Evolutionary conservation across 345 rosid species (phyloP).

Genomic region (Euphorbia pulcherrima): DNA sequence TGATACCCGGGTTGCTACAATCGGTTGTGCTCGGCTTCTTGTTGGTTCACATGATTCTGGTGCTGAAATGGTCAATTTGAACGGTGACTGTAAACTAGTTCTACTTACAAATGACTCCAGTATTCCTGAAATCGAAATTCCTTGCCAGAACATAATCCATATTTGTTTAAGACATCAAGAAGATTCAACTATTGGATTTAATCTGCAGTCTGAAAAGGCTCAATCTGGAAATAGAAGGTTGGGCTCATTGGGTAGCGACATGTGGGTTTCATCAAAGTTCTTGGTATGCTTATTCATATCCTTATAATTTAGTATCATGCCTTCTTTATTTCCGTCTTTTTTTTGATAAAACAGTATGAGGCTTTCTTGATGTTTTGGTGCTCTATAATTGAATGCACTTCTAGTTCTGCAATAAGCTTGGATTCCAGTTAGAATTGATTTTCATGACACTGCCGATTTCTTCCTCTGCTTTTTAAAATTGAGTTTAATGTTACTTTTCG

Average conservation of each 20-base stretch:
- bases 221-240: conserved; percentile 26
- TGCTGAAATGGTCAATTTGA: conserved; percentile 25
- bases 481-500: not conserved
- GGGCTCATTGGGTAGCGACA: conserved; percentile 22
- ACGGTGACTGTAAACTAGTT: conserved; percentile 41
- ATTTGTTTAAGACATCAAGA: conserved; percentile 34
- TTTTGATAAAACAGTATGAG: no score
- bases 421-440: not conserved
- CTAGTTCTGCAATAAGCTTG: not conserved
- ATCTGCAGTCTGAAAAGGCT: conserved; percentile 18
- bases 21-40: conserved; percentile 34
- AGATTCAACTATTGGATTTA: conserved; percentile 30
- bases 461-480: not conserved
- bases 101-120: conserved; percentile 54
- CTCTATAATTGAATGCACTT: not conserved
- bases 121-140: conserved; percentile 47
- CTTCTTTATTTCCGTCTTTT: no score
- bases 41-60: conserved; percentile 26
- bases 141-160: conserved; percentile 40
- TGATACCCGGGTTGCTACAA: conserved; percentile 45
- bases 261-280: conserved; percentile 21
- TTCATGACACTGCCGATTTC: not conserved
- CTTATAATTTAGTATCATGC: not conserved
- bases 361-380: not conserved
- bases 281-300: conserved; percentile 36